Base-by-base conservation (phyloP, 2,329 filamentous ascomycete species). In the Nemania abortiva region DNA sequence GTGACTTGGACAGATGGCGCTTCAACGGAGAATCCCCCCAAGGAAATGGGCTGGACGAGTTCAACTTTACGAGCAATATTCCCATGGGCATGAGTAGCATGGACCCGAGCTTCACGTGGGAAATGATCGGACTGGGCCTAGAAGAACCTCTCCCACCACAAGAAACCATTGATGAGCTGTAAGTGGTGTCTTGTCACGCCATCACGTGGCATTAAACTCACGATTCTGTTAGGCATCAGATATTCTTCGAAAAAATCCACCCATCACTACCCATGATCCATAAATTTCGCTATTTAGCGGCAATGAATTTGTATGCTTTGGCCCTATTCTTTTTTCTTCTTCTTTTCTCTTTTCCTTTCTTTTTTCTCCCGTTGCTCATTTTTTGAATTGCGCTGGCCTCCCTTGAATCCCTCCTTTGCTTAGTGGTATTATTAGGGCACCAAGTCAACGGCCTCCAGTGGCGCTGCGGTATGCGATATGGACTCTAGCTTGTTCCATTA, bases 381-480 rank as follows among this genome's bases (percentile, higher is more conserved):
- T 37, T 37, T 11, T 9, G 6, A 27, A 10, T 11, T 31, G 22
- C 24, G 13, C 53, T 50, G 37, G 22, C 20, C 56, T 34, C 24
- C 18, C 1, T 15, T 34, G 20, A 20, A 29, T 47, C 64, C 24
- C 13, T 58, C 37, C 56, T 68, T 71, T 56, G 58, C 69, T 71
- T 56, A 73, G 63, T 52, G 34, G 59, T 15, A 27, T 34, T 59
- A 42, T 31, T 69, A 90, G 88, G 62, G 89, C 93, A n/a, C 94
- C 94, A 20, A 90, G 90, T 70, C 91, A 94, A 83, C 89, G 95
- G 29, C 95, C 96, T 1, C 94, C 95, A 0, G 90, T 97, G 34
- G 94, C 92, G 72, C 83, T 99, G 58, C 90, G 96, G 74, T 99
- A 99, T 81, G 94, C 93, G 64, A 97, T 98, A 86, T 98, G 95